Conservation (phyloP, 1,284 basidiomycete species). For the Athelia psychrophila region DNA sequence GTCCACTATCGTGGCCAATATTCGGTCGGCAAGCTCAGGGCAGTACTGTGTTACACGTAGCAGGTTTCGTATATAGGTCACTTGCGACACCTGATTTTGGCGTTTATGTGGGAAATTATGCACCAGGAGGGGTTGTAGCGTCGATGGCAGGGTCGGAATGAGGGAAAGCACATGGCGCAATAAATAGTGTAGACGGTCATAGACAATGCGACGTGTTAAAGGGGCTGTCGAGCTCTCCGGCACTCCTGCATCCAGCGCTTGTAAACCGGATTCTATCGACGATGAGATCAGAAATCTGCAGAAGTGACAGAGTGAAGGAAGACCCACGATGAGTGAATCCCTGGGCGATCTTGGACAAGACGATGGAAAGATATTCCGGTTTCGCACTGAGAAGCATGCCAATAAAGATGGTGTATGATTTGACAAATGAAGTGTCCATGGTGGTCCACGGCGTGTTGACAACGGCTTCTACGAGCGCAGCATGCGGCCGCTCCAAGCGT, state of each 20-base stretch:
- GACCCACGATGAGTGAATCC: conserved; percentile 88
- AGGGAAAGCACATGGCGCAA: conserved; percentile 84
- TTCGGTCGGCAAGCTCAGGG: conserved; percentile 82
- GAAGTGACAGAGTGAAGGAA: conserved; percentile 2
- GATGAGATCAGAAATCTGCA: not conserved
- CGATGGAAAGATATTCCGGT: conserved; percentile 86
- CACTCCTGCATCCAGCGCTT: conserved; percentile 51
- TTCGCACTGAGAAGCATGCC: conserved; percentile 93
- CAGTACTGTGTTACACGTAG: conserved; percentile 88
- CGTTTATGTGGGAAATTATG: conserved; percentile 93
- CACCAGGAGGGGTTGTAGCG: conserved; percentile 82
- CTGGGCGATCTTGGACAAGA: conserved; percentile 79
- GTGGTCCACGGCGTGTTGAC: conserved; percentile 90
- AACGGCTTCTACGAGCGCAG: conserved; percentile 85
- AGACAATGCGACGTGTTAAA: conserved; percentile 80
- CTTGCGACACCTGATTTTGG: conserved; percentile 77
- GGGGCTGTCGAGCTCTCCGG: conserved; percentile 66
- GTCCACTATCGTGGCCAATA: conserved; percentile 86
- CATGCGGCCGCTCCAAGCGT: conserved; percentile 77
- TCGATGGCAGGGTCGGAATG: conserved; percentile 86
- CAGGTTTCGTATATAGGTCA: conserved; percentile 91
- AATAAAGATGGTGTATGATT: conserved; percentile 84
- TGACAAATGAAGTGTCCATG: conserved; percentile 80
- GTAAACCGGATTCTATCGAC: conserved; percentile 64
- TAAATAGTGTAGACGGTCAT: conserved; percentile 85